Conservation (phyloP, 495 filamentous ascomycete species). For the Endocarpon pusillum region DNA sequence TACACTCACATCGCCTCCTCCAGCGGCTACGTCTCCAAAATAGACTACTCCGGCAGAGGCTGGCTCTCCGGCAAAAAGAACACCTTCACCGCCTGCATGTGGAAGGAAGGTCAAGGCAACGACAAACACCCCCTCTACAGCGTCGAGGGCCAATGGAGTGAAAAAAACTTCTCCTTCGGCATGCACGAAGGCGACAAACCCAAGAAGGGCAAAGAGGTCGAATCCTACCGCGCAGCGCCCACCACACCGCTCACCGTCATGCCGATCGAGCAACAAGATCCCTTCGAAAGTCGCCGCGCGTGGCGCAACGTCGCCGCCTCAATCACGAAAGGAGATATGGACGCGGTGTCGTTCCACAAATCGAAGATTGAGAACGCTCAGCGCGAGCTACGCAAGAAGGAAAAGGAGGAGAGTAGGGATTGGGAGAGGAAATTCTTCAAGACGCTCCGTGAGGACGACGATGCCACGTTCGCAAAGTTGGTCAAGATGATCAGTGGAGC, state of each 20-base stretch:
- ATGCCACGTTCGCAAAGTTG: conserved; percentile 40
- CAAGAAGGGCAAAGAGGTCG: conserved; percentile 52
- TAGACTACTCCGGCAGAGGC: conserved; percentile 82
- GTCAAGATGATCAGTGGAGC: conserved; percentile 39
- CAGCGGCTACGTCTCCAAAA: conserved; percentile 75
- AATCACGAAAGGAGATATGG: conserved; percentile 69
- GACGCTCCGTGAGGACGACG: conserved; percentile 28
- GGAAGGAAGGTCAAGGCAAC: conserved; percentile 47
- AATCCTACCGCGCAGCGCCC: conserved; percentile 47
- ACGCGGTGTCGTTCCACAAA: conserved; percentile 61
- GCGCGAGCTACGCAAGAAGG: conserved; percentile 63
- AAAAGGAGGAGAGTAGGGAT: conserved; percentile 57
- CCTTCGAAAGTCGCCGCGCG: conserved; percentile 72
- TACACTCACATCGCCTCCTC: conserved; percentile 68
- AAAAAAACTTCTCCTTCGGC: conserved; percentile 57
- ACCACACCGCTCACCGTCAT: conserved; percentile 54
- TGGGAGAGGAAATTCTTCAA: conserved; percentile 83
- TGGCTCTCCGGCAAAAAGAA: conserved; percentile 96
- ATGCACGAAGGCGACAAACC: conserved; percentile 62
- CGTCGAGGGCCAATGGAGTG: conserved; percentile 82
- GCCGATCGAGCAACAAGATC: conserved; percentile 65
- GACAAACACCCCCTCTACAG: conserved; percentile 76
- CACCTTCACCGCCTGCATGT: conserved; percentile 62
- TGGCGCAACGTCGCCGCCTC: conserved; percentile 73
- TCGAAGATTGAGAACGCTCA: conserved; percentile 82